Conservation (phyloP, 1,139 yeast species). For the Oligophagozyma castellii region DNA sequence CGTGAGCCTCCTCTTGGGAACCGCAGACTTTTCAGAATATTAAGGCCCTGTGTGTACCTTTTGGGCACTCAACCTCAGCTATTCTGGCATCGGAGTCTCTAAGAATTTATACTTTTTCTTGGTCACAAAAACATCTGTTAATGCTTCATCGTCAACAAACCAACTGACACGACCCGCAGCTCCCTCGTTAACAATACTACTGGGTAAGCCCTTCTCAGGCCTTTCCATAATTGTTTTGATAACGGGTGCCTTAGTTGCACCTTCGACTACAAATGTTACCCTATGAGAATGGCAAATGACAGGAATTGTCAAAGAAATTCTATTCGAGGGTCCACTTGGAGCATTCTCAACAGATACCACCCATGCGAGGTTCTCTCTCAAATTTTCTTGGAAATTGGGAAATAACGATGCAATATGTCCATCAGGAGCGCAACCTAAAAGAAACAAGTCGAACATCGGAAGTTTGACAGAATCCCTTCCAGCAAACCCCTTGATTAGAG, state of each 20-base stretch:
- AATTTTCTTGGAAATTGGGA: conserved; percentile 72
- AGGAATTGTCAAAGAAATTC: conserved; percentile 88
- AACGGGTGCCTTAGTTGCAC: conserved; percentile 88
- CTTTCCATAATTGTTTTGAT: conserved; percentile 90
- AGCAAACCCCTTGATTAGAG: conserved; percentile 81
- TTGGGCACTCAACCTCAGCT: too few relatives aligned
- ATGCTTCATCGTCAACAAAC: conserved; percentile 96
- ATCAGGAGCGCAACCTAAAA: conserved; percentile 96
- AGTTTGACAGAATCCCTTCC: conserved; percentile 88
- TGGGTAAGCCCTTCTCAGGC: conserved; percentile 93
- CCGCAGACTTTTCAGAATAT: too few relatives aligned
- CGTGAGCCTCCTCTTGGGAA: too few relatives aligned
- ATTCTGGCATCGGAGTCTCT: too few relatives aligned
- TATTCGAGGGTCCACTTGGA: conserved; percentile 75
- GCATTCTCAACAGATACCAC: conserved; percentile 88
- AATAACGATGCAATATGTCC: conserved; percentile 94
- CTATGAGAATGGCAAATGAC: conserved; percentile 90
- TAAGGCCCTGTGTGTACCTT: too few relatives aligned
- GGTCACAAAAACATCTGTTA: conserved; percentile 42
- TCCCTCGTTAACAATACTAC: conserved; percentile 85
- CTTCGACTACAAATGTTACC: conserved; percentile 90
- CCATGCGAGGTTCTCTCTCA: conserved; percentile 92
- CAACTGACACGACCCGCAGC: conserved; percentile 95
- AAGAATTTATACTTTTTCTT: conserved; percentile 24
- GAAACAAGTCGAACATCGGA: conserved; percentile 82